These are phyloP conservation scores for Teunomyces pallodes DNA, from an alignment of 805 yeast species.

Conservation along the genomic window DNA sequence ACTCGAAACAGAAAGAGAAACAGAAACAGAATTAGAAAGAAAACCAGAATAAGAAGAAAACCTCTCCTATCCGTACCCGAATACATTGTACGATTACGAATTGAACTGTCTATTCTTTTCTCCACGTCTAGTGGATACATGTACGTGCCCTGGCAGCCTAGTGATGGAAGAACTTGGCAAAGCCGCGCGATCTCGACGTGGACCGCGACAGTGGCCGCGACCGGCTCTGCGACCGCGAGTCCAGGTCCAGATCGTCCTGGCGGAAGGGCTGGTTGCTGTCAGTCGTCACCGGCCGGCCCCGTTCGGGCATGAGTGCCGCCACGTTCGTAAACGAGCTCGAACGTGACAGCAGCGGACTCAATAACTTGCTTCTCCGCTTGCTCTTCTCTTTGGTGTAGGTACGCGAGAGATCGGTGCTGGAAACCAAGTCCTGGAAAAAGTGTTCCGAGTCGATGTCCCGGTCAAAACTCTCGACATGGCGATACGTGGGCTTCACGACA, in stretches of 20 bases:
- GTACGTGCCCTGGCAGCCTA: neutral
- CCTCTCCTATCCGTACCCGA: no score
- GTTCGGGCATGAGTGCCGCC: conserved; percentile 10
- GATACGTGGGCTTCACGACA: conserved; percentile 39
- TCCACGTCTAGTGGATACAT: neutral
- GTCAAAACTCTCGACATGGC: conserved; percentile 27
- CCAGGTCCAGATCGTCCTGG: conserved; percentile 1
- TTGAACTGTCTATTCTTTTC: neutral
- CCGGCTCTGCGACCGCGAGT: neutral
- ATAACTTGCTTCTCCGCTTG: conserved; percentile 12
- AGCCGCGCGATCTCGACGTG: conserved; percentile 8
- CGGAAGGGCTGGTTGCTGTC: neutral
- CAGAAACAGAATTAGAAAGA: neutral
- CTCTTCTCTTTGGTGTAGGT: conserved; percentile 14
- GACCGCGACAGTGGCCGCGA: conserved; percentile 18
- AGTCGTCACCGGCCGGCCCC: conserved; percentile 7
- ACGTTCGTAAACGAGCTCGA: conserved; percentile 16
- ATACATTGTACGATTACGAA: no score
- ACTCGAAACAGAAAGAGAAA: neutral
- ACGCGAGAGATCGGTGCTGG: neutral
- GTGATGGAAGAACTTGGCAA: conserved; percentile 16
- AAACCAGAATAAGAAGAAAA: no score
- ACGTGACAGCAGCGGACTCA: conserved; percentile 19
- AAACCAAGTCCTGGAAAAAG: conserved; percentile 37
- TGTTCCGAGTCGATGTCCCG: conserved; percentile 30